phyloP scores from a whole-genome alignment of 2,329 filamentous ascomycete genomes.

The Stemphylium vesicarium region DNA sequence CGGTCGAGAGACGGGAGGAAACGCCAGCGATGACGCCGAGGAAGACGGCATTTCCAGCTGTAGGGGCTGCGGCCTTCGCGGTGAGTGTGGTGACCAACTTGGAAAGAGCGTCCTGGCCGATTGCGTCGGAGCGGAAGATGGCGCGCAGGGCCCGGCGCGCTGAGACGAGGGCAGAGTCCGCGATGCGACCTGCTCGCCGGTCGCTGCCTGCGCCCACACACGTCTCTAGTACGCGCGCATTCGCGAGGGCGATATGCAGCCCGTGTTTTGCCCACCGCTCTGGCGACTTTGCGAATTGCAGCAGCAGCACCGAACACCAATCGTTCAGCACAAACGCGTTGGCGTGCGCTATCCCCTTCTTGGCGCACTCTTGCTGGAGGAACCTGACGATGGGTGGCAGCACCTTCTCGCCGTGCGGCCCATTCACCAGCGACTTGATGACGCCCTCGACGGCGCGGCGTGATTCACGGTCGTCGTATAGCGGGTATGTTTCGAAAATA shows the following conservation, averaged over 20 bases:
- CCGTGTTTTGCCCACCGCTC: constrained; percentile 69
- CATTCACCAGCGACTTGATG: constrained; percentile 70
- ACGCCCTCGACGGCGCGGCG: constrained; percentile 83
- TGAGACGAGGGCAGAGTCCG: constrained; percentile 75
- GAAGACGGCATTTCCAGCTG: constrained; percentile 74
- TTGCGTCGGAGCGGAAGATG: constrained; percentile 66
- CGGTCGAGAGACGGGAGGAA: constrained; percentile 71
- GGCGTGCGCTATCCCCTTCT: constrained; percentile 75
- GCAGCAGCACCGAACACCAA: constrained; percentile 83
- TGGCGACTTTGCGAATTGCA: constrained; percentile 67
- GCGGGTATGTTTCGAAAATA: constrained; percentile 85
- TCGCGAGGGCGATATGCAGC: constrained; percentile 68
- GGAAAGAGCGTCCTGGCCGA: constrained; percentile 66
- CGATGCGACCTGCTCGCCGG: constrained; percentile 60
- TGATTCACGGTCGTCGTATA: constrained; percentile 85
- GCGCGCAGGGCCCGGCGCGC: constrained; percentile 81
- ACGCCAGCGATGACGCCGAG: constrained; percentile 89
- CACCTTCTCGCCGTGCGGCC: constrained; percentile 61
- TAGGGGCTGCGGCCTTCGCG: constrained; percentile 68
- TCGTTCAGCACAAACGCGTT: constrained; percentile 89
- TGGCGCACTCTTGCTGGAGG: constrained; percentile 75
- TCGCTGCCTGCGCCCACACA: constrained; percentile 63
- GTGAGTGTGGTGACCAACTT: constrained; percentile 71
- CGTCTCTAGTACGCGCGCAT: constrained; percentile 77
- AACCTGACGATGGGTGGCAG: constrained; percentile 70